Conservation (phyloP, 805 yeast genomes). For the Ogataea methylovora region DNA sequence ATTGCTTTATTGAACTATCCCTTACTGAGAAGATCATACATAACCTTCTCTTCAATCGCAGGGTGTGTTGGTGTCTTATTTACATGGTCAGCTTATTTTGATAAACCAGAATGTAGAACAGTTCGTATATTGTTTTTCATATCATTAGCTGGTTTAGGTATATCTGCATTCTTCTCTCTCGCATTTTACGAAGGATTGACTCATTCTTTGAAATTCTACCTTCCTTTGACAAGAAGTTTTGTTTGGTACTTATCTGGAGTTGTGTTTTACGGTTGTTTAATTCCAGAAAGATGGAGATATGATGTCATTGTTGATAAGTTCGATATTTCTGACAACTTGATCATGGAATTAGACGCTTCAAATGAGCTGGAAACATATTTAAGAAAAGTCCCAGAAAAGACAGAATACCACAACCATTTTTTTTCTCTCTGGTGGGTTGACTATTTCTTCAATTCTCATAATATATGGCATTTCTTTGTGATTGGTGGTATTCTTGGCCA, state of each 20-base stretch:
- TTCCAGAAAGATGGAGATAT: slow-evolving; percentile 83
- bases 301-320: slow-evolving; percentile 48
- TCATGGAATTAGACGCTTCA: slow-evolving; percentile 20
- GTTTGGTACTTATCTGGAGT: slow-evolving; percentile 78
- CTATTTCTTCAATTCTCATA: slow-evolving; percentile 70
- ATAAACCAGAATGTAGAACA: slow-evolving; percentile 76
- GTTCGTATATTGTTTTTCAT: slow-evolving; percentile 75
- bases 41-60: slow-evolving; percentile 53
- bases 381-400: slow-evolving; percentile 29
- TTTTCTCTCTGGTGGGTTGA: slow-evolving; percentile 80
- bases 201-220: slow-evolving; percentile 45
- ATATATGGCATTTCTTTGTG: slow-evolving; percentile 91
- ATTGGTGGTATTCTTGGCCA: slow-evolving; percentile 87
- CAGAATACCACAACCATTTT: slow-evolving; percentile 28
- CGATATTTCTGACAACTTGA: slow-evolving; percentile 30
- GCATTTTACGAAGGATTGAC: slow-evolving; percentile 47
- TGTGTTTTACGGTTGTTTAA: slow-evolving; percentile 74
- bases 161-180: slow-evolving; percentile 52
- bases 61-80: slow-evolving; percentile 69
- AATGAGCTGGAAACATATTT: slow-evolving; percentile 30
- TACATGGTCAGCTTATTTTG: slow-evolving; percentile 92
- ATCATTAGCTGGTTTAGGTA: slow-evolving; percentile 70
- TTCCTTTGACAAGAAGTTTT: slow-evolving; percentile 67
- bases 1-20: slow-evolving; percentile 63
- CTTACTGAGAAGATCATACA: slow-evolving; percentile 36